A percentile compares a stretch with the other conserved stretches of the same genome.
phyloP scores from a whole-genome alignment of 768 basidiomycete genomes.

The Xanthoconium purpureum region DNA sequence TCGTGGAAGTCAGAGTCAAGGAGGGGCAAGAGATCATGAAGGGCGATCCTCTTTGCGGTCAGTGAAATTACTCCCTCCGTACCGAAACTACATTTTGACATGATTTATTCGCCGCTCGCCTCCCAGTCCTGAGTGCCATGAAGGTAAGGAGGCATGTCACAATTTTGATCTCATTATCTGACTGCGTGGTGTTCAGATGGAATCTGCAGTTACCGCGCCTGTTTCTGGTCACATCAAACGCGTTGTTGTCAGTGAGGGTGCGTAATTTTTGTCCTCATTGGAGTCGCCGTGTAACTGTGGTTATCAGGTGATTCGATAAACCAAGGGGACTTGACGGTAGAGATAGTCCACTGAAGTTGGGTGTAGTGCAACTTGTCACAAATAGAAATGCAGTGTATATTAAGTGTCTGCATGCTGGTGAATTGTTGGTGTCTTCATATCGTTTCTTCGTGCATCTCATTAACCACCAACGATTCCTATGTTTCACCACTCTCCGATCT shows the following conservation, averaged over 20 bases:
- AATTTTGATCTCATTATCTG: slow-evolving; percentile 6
- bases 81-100: slow-evolving; percentile 24
- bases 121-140: slow-evolving; percentile 89
- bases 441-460: background rate
- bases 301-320: slow-evolving; percentile 83
- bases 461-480: background rate
- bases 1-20: slow-evolving; percentile 96
- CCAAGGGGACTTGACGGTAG: slow-evolving; percentile 88
- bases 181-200: slow-evolving; percentile 65
- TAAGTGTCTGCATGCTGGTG: slow-evolving; percentile 12
- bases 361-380: background rate
- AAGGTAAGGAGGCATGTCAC: slow-evolving; percentile 55
- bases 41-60: slow-evolving; percentile 92
- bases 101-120: slow-evolving; percentile 6
- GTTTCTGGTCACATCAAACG: slow-evolving; percentile 96
- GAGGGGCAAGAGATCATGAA: slow-evolving; percentile 98
- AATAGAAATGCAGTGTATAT: slow-evolving; percentile 22
- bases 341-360: slow-evolving; percentile 66
- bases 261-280: slow-evolving; percentile 12
- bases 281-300: slow-evolving; percentile 6
- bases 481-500: no score
- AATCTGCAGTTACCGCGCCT: slow-evolving; percentile 93
- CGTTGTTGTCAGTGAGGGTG: slow-evolving; percentile 85
- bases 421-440: background rate
- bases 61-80: slow-evolving; percentile 33